These are phyloP conservation scores for Penicillium sclerotiorum DNA, from an alignment of 2,329 filamentous ascomycete species.

Conservation along the genomic window DNA sequence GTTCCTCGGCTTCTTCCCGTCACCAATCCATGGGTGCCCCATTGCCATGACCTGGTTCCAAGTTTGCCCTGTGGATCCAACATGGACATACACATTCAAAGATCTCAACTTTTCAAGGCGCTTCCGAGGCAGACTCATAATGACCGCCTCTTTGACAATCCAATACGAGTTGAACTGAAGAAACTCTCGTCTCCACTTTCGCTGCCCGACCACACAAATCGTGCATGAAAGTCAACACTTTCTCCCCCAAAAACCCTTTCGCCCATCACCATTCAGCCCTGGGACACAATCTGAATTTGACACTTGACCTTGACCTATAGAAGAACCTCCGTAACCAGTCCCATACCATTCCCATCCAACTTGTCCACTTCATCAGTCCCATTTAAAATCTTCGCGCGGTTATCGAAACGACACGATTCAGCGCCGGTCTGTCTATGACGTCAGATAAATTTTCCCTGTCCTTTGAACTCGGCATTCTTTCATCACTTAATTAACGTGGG, in stretches of 20 bases:
- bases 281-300: not conserved
- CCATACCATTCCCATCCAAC: too few species aligned
- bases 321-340: too few species aligned
- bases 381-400: not conserved
- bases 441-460: not conserved
- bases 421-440: not conserved
- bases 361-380: not conserved
- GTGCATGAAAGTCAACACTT: not conserved
- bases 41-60: not conserved
- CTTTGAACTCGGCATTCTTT: not conserved
- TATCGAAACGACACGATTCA: not conserved
- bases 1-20: not conserved
- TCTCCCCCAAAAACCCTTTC: not conserved
- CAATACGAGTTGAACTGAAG: not conserved
- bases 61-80: not conserved
- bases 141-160: too few species aligned
- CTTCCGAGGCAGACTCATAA: not conserved
- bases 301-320: not conserved
- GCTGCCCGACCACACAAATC: constrained; percentile 1
- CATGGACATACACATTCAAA: too few species aligned
- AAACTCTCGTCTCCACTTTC: not conserved
- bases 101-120: not conserved
- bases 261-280: not conserved
- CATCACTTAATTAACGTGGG: not conserved
- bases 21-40: not conserved